phyloP scores from a whole-genome alignment of 495 filamentous ascomycete species.

The Emericellopsis terricola region DNA sequence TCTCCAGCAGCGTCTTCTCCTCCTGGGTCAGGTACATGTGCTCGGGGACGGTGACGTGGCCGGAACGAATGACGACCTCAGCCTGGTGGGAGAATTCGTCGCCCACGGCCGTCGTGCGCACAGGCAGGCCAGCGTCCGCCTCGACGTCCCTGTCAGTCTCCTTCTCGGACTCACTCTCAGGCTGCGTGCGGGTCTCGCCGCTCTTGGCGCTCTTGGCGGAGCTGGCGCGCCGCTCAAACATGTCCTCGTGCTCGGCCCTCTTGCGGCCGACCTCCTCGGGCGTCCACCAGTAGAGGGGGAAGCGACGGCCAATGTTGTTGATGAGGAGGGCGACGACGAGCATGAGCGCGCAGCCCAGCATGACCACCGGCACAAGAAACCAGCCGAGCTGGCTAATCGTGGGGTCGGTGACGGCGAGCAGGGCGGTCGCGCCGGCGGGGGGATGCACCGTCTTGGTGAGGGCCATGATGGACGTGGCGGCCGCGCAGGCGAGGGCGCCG shows the following conservation, averaged over 20 bases:
- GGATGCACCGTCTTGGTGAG: slow-evolving; percentile 70
- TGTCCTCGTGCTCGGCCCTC: slow-evolving; percentile 1
- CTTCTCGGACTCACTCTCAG: slow-evolving; percentile 4
- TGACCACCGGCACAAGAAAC: slow-evolving; percentile 49
- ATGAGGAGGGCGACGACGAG: slow-evolving; percentile 43
- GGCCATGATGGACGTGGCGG: slow-evolving; percentile 53
- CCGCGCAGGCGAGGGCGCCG: slow-evolving; percentile 49
- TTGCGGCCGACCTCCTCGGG: slow-evolving; percentile 21
- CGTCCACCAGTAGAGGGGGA: slow-evolving; percentile 68
- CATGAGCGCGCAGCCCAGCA: slow-evolving; percentile 50
- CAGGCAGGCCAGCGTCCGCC: background rate
- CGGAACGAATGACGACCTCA: slow-evolving; percentile 13
- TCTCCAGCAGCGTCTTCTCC: slow-evolving; percentile 22
- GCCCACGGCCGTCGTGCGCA: background rate
- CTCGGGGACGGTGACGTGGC: slow-evolving; percentile 14
- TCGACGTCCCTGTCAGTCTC: background rate
- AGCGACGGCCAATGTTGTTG: slow-evolving; percentile 63
- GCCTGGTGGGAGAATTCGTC: slow-evolving; percentile 3
- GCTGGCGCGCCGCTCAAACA: background rate
- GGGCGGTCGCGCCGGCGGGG: slow-evolving; percentile 72
- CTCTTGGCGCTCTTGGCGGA: background rate
- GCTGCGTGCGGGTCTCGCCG: slow-evolving; percentile 1
- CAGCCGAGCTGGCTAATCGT: slow-evolving; percentile 45
- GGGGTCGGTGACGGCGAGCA: slow-evolving; percentile 52
- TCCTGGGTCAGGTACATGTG: slow-evolving; percentile 18